phyloP scores from a whole-genome alignment of 1,139 yeast species.

The Saccharomyces hybrid region DNA sequence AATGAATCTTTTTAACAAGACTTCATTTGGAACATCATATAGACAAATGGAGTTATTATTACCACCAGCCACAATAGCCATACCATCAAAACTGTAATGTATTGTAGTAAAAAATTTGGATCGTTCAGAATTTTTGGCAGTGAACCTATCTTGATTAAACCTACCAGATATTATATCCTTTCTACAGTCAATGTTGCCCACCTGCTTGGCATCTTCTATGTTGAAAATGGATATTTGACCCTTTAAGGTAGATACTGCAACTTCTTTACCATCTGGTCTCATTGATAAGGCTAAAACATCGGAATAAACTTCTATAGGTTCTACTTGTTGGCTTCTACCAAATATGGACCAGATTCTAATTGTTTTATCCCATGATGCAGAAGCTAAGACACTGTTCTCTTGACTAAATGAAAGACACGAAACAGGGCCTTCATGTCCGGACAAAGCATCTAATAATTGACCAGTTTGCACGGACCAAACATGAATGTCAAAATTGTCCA shows the following conservation, averaged over 20 bases:
- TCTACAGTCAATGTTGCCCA: slow-evolving; percentile 77
- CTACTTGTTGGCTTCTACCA: slow-evolving; percentile 77
- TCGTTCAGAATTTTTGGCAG: slow-evolving; percentile 72
- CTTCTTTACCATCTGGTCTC: slow-evolving; percentile 87
- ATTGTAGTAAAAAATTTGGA: slow-evolving; percentile 78
- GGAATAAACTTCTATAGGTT: slow-evolving; percentile 77
- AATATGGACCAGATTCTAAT: slow-evolving; percentile 90
- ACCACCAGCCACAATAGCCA: slow-evolving; percentile 85
- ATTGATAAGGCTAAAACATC: slow-evolving; percentile 82
- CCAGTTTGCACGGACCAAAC: slow-evolving; percentile 98
- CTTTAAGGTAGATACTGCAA: slow-evolving; percentile 82
- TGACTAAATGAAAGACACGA: slow-evolving; percentile 80
- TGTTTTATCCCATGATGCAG: slow-evolving; percentile 96
- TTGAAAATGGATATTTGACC: slow-evolving; percentile 85
- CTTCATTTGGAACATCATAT: slow-evolving; percentile 84
- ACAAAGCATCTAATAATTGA: slow-evolving; percentile 73
- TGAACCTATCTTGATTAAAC: slow-evolving; percentile 71
- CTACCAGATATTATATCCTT: slow-evolving; percentile 87
- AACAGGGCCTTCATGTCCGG: slow-evolving; percentile 96
- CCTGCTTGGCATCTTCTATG: slow-evolving; percentile 71
- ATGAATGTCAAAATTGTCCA: slow-evolving; percentile 82
- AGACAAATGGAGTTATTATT: slow-evolving; percentile 85
- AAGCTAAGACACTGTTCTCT: slow-evolving; percentile 72
- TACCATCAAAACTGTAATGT: slow-evolving; percentile 84
- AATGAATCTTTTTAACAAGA: slow-evolving; percentile 68